A percentile compares a stretch with the other conserved stretches of the same genome.
Conservation (phyloP, 805 yeast species). For the Candida xyloterini region DNA sequence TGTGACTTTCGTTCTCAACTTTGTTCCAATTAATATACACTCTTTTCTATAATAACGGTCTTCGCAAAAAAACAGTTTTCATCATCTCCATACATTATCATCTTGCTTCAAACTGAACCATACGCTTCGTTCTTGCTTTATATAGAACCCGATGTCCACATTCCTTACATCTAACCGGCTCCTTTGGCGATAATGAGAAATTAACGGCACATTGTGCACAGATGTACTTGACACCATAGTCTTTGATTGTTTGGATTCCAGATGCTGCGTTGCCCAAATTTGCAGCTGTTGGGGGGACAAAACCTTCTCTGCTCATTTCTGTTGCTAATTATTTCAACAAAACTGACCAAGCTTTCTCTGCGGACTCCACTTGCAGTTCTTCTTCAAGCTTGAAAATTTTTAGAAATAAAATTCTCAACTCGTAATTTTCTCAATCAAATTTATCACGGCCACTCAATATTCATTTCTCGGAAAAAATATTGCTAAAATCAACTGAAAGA, state of each 20-base stretch:
- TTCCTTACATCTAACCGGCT: slow-evolving; percentile 96
- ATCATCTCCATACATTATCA: slow-evolving; percentile 24
- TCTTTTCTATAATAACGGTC: too few relatives aligned
- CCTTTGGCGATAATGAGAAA: slow-evolving; percentile 83
- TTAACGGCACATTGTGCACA: slow-evolving; percentile 96
- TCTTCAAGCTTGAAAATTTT: not conserved
- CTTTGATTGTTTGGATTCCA: slow-evolving; percentile 61
- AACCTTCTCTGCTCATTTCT: slow-evolving; percentile 76
- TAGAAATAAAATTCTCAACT: not conserved
- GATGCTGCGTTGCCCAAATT: slow-evolving; percentile 82
- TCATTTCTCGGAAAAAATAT: not conserved
- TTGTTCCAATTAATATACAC: too few relatives aligned
- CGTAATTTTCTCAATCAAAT: not conserved
- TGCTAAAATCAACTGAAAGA: too few relatives aligned
- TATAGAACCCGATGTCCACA: slow-evolving; percentile 98
- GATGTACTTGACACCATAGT: slow-evolving; percentile 85
- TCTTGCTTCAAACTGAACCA: slow-evolving; percentile 87
- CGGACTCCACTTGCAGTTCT: too few relatives aligned
- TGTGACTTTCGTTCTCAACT: too few relatives aligned
- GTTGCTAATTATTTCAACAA: not conserved
- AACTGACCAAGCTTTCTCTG: not conserved
- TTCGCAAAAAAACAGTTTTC: too few relatives aligned
- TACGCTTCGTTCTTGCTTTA: slow-evolving; percentile 96
- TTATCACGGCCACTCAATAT: too few relatives aligned
- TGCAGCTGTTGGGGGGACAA: slow-evolving; percentile 74